Evolutionary conservation across 1,139 yeast species (phyloP), one percentile per base, ranked within the genome.

Genomic region (Suhomyces bribrorum): DNA sequence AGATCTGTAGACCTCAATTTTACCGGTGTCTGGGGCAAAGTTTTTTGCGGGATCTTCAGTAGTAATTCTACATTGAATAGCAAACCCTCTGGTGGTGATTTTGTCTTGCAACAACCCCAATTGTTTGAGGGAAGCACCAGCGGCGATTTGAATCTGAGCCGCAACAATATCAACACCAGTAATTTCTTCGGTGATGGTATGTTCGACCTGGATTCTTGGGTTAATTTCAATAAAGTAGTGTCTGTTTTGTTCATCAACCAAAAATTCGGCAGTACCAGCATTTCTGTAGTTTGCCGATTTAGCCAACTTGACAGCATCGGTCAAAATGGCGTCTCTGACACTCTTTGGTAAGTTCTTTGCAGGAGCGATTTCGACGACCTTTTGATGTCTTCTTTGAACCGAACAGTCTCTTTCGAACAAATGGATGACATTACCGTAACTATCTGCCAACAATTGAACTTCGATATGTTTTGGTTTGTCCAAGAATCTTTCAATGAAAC

Each of bases 351-450:
- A 70, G 48, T 88, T 89, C 65, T 87, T 85, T 31, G 98, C 97
- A n/a, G 99, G 98, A 3, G 98, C 99, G 53, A 94, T 89, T 69
- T 94, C 99, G 32, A 92, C 98, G 41, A 92, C 98, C 66, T 94
- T 92, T 73, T 94, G 98, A 66, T 92, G 98, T 73, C 98, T 86
- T 74, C 98, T 85, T 74, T 92, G 99, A 34, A 94, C 98, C 9
- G 97, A 89, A 70, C 98, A 92, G 70, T 92, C 99, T 70, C 99
- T 84, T 75, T 94, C 99, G 54, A 87, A 92, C 54, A 92, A 72
- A 62, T 94, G 98, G 54, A 92, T 86, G 14, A 90, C 96, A 60
- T 94, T 92, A 45, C 98, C 99, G 59, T 86, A 83, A 57, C 79
- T 78, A 64, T 92, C 99, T 38, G 97, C 99, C 52, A 92, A 77